Conservation (phyloP, 2,329 filamentous ascomycete species). For the Pseudocercospora fijiensis region DNA sequence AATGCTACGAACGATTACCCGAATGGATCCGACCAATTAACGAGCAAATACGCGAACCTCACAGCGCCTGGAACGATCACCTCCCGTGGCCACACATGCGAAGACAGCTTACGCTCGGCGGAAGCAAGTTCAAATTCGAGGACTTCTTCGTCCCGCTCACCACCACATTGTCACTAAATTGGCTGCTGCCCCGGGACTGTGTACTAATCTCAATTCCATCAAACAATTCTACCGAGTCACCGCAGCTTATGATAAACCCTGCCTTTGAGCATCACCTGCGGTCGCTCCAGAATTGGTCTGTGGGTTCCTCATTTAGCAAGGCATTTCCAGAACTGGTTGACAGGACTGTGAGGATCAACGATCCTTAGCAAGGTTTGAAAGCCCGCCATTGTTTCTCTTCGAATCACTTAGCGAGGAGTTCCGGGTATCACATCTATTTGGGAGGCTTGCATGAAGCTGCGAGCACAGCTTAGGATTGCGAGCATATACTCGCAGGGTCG, state of each 20-base stretch:
- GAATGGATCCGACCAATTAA: constrained; percentile 67
- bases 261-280: constrained; percentile 80
- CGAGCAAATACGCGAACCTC: constrained; percentile 64
- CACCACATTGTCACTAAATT: constrained; percentile 72
- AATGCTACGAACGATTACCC: constrained; percentile 77
- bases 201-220: constrained; percentile 51
- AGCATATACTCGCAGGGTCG: background rate
- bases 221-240: constrained; percentile 31
- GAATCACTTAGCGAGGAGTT: constrained; percentile 4
- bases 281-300: constrained; percentile 75
- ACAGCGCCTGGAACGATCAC: constrained; percentile 81
- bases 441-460: background rate
- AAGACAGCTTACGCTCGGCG: constrained; percentile 55
- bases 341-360: constrained; percentile 31
- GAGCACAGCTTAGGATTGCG: background rate
- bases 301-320: constrained; percentile 56
- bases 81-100: constrained; percentile 77
- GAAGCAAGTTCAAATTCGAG: constrained; percentile 58
- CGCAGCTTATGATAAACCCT: constrained; percentile 75
- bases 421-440: background rate
- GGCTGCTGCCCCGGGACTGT: constrained; percentile 76
- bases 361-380: constrained; percentile 14
- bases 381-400: background rate
- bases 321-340: constrained; percentile 36
- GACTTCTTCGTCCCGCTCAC: constrained; percentile 84